Evolutionary conservation across 164 flowering plant species (phyloP).

Genomic region (Protea cynaroides): DNA sequence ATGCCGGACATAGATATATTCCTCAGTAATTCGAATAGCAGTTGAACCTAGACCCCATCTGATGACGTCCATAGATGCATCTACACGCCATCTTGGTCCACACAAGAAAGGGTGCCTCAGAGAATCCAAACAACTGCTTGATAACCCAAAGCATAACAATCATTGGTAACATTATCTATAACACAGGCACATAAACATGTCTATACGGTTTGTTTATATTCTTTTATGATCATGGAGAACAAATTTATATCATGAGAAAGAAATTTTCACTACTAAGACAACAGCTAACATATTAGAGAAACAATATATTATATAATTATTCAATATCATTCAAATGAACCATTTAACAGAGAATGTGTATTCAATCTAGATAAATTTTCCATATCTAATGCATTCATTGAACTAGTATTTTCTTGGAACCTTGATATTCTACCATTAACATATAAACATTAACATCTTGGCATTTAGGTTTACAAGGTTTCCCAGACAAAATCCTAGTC

Average conservation of each 20-base stretch:
- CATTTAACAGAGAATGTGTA: no score
- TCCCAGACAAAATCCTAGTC: no score
- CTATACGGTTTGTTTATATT: not conserved
- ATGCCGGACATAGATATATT: slow-evolving; percentile 77
- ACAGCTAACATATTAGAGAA: not conserved
- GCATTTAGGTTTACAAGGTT: no score
- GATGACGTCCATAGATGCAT: slow-evolving; percentile 72
- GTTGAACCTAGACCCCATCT: slow-evolving; percentile 99
- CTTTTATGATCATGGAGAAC: not conserved
- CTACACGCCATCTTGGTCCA: slow-evolving; percentile 96
- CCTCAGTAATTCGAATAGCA: slow-evolving; percentile 84
- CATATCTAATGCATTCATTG: no score
- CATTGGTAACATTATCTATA: not conserved
- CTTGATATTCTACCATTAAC: no score
- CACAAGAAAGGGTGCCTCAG: slow-evolving; percentile 93
- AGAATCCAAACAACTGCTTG: slow-evolving; percentile 81
- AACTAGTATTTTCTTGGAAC: no score
- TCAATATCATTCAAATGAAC: no score
- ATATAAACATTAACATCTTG: no score
- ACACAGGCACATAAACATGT: not conserved
- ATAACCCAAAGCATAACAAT: not conserved
- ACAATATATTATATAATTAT: not conserved
- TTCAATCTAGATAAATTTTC: no score
- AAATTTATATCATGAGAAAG: not conserved
- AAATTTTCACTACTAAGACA: not conserved